Conservation (phyloP, 2,329 filamentous ascomycete species). For the Sclerotinia trifoliorum region DNA sequence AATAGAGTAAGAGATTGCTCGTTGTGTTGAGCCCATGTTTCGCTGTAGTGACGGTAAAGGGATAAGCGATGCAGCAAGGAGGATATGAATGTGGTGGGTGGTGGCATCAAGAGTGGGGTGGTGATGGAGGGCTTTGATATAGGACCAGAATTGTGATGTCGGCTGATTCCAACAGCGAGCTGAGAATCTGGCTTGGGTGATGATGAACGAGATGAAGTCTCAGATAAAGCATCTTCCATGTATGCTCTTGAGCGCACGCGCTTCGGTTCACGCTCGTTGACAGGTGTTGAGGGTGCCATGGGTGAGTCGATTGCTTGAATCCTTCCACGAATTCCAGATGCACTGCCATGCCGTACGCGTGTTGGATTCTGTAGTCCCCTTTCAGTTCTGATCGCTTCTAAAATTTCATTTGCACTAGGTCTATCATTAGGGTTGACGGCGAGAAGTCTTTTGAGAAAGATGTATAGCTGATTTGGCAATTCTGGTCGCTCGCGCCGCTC, state of each 20-base stretch:
- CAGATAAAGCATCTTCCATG: constrained; percentile 35
- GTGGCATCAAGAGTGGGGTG: constrained; percentile 45
- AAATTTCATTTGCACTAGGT: constrained; percentile 82
- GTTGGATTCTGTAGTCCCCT: constrained; percentile 37
- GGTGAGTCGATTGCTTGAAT: constrained; percentile 40
- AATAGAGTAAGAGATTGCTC: constrained; percentile 38
- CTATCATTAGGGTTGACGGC: constrained; percentile 73
- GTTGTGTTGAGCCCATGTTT: constrained; percentile 39
- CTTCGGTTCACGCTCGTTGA: constrained; percentile 35
- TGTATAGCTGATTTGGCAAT: constrained; percentile 81
- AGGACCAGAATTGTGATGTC: constrained; percentile 12
- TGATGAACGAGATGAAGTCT: constrained; percentile 27
- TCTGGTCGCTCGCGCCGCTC: constrained; percentile 74
- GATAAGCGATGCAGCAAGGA: constrained; percentile 35
- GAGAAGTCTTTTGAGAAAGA: constrained; percentile 76
- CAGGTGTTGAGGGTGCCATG: constrained; percentile 34
- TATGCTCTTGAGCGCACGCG: constrained; percentile 32
- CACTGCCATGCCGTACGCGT: constrained; percentile 33
- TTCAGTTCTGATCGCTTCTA: constrained; percentile 46
- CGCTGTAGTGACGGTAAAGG: constrained; percentile 41
- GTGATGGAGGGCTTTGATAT: constrained; percentile 25
- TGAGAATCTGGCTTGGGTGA: constrained; percentile 28
- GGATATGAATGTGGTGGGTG: constrained; percentile 40
- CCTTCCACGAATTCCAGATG: constrained; percentile 32
- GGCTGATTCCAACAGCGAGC: constrained; percentile 28